Evolutionary conservation across 225 moss, liverwort and hornwort genomes (phyloP).

Genomic region (Ulota crispa): DNA sequence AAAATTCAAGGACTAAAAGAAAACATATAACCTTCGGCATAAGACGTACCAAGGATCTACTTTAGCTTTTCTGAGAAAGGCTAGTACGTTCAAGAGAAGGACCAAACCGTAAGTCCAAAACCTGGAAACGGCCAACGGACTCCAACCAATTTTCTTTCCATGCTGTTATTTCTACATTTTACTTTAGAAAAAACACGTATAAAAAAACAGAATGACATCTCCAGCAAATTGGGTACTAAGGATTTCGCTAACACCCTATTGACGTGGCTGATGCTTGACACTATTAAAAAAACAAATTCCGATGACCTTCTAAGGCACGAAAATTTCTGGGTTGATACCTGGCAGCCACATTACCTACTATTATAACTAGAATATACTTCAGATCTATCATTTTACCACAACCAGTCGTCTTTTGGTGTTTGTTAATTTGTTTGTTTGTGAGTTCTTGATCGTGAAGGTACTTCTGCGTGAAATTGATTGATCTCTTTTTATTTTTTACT

Average conservation of each 20-base stretch:
- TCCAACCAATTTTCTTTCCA: slow-evolving; percentile 5
- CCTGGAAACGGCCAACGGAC: background rate
- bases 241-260: background rate
- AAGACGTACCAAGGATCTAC: background rate
- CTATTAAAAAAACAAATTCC: background rate
- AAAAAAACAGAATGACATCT: background rate
- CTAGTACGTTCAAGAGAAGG: background rate
- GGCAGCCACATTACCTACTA: background rate
- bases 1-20: background rate
- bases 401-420: background rate
- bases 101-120: background rate
- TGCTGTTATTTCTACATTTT: background rate
- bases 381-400: background rate
- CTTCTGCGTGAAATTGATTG: background rate
- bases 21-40: background rate
- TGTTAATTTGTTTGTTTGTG: background rate
- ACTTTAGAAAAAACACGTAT: background rate
- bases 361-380: background rate
- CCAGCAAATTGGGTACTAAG: background rate
- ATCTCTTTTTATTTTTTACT: background rate
- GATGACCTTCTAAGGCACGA: background rate
- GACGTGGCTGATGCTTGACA: slow-evolving; percentile 14
- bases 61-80: background rate
- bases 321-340: slow-evolving; percentile 1
- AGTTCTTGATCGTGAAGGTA: background rate